Base-by-base conservation (phyloP, 2,329 filamentous ascomycete genomes). In the Penicillium expansum region DNA sequence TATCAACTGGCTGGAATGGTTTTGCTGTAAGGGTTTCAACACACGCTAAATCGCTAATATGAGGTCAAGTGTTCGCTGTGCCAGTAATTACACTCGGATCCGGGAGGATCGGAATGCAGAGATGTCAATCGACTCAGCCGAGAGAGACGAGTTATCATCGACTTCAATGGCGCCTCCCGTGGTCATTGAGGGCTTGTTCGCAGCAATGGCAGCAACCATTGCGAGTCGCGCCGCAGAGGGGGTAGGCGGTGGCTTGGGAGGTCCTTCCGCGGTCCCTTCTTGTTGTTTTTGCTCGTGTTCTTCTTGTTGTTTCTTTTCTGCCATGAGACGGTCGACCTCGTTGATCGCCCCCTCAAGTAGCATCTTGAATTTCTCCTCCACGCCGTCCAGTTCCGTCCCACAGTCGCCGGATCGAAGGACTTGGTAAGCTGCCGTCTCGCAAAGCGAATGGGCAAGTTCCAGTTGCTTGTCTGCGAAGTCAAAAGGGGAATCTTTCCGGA, bases 321-420 rank as follows among this genome's bases (percentile, higher is more conserved):
- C 77, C 54, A 78, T 69, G 20, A 86, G 70, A 24, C 83, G 82
- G 50, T 82, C 80, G 60, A 85, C 80, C 71, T 90, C 86, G 50
- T 80, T 80, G 41, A 79, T 79, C 16, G 87, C 85, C 52, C 84
- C 76, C 32, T 83, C 82, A 49, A 86, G 79, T 1, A 91, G 85
- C 54, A 87, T 82, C 9, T 76, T 75, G 42, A 95, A 82, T 16
- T 85, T 84, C 56, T 81, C 79, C 67, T 86, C 84, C 52, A 92
- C 88, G 45, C 85, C 87, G 27, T 80, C 79, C 38, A 96, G 82
- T 72, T 96, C 91, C 18, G 85, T 82, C n/a, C 80, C 82, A 74
- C 92, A 96, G 67, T 94, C 88, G 11, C 92, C 92, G 52, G 92
- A 89, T 24, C 92, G 86, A n/a, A 97, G 80, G 59, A 94, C 91